Conservation (phyloP, 306 rosid genomes). For the Acacia crassicarpa region DNA sequence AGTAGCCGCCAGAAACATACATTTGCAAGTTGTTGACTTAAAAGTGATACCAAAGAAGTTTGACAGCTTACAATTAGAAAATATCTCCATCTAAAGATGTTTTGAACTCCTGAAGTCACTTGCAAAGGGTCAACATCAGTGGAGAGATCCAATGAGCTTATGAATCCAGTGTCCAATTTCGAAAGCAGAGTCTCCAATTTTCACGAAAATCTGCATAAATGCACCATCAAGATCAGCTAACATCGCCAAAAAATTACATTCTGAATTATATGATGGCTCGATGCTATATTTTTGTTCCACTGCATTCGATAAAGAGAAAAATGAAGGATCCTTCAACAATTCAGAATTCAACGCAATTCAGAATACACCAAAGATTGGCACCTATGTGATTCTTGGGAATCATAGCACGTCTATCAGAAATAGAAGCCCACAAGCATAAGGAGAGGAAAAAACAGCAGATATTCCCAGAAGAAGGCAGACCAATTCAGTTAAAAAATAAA, state of each 20-base stretch:
- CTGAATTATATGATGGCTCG: not conserved
- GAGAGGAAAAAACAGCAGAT: not conserved
- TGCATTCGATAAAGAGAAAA: not conserved
- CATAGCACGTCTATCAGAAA: not conserved
- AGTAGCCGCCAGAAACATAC: conserved; percentile 53
- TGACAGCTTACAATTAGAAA: conserved; percentile 38
- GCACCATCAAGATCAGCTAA: not conserved
- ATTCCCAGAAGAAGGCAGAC: not conserved
- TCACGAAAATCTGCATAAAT: conserved; percentile 28
- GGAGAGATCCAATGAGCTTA: conserved; percentile 8
- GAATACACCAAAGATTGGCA: conserved; percentile 28
- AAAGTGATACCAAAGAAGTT: conserved; percentile 41
- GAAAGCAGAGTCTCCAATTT: conserved; percentile 8
- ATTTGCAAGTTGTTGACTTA: conserved; percentile 62
- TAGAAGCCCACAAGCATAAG: conserved; percentile 8
- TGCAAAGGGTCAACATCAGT: conserved; percentile 13
- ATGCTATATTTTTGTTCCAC: conserved; percentile 5
- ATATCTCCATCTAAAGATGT: conserved; percentile 51
- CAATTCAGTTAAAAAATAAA: no score
- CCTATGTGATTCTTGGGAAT: conserved; percentile 20
- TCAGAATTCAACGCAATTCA: not conserved
- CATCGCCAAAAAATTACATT: not conserved
- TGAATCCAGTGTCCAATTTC: conserved; percentile 13
- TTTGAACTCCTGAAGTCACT: conserved; percentile 29
- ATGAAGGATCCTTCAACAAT: not conserved